phyloP scores from a whole-genome alignment of 805 yeast genomes.

The Yamadazyma paraphyllophila region DNA sequence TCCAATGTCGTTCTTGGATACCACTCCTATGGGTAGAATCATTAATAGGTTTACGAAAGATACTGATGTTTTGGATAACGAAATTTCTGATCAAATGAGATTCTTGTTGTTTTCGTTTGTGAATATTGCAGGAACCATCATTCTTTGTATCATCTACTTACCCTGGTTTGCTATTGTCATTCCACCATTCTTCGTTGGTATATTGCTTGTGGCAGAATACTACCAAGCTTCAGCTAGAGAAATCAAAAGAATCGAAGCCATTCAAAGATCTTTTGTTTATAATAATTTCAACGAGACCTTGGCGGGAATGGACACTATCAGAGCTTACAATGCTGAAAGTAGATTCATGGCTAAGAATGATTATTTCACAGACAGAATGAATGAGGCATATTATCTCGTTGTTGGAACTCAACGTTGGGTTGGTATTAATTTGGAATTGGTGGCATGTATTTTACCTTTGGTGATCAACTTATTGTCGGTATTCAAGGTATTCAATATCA shows the following conservation, averaged over 20 bases:
- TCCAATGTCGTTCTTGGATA: conserved; percentile 81
- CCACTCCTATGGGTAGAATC: conserved; percentile 85
- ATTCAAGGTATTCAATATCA: conserved; percentile 30
- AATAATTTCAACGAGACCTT: conserved; percentile 38
- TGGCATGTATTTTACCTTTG: conserved; percentile 29
- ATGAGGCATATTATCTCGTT: conserved; percentile 36
- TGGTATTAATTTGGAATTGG: conserved; percentile 31
- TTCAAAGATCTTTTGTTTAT: conserved; percentile 40
- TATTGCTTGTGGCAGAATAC: conserved; percentile 29
- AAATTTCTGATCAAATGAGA: conserved; percentile 67
- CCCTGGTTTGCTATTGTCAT: conserved; percentile 43
- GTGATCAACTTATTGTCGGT: conserved; percentile 34
- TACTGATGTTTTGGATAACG: conserved; percentile 80
- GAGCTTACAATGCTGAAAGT: conserved; percentile 28
- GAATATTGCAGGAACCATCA: conserved; percentile 54
- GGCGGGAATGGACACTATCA: conserved; percentile 37
- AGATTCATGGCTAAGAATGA: conserved; percentile 29
- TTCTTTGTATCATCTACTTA: conserved; percentile 34
- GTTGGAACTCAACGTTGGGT: conserved; percentile 40
- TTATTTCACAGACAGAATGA: conserved; percentile 28
- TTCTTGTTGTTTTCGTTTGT: conserved; percentile 54
- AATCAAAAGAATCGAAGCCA: conserved; percentile 38
- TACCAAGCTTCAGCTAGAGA: conserved; percentile 40
- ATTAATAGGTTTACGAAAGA: conserved; percentile 86
- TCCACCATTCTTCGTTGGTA: conserved; percentile 27